Percentiles rank a stretch among this genome's conserved stretches.
Evolutionary conservation across 805 yeast genomes (phyloP).

Genomic region (Isabelozyma gotoi): DNA sequence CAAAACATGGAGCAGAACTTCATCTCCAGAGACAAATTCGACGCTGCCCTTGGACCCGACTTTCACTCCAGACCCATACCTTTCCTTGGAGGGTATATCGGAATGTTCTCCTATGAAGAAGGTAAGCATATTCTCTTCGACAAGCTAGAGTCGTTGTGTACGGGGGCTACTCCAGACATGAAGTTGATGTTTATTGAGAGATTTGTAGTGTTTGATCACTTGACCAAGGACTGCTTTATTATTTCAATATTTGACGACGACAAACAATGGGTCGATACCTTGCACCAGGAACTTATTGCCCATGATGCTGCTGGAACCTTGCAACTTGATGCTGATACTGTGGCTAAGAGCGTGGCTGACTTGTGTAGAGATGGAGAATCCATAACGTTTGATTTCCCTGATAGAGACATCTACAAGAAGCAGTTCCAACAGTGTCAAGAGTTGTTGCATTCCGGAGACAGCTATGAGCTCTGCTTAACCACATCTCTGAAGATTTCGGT

Average conservation of each 20-base stretch:
- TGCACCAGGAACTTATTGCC: constrained; percentile 9
- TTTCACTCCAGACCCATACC: constrained; percentile 48
- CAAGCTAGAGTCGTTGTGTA: constrained; percentile 33
- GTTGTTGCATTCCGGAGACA: constrained; percentile 74
- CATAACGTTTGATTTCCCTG: constrained; percentile 47
- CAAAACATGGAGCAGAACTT: constrained; percentile 41
- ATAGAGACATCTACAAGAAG: constrained; percentile 49
- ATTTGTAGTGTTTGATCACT: constrained; percentile 55
- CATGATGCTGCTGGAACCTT: constrained; percentile 5
- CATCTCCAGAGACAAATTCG: constrained; percentile 29
- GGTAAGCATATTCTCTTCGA: constrained; percentile 50
- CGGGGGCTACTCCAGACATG: constrained; percentile 60
- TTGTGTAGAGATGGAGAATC: constrained; percentile 28
- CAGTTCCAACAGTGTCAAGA: constrained; percentile 67
- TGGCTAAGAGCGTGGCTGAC: constrained; percentile 24
- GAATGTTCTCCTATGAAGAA: constrained; percentile 85
- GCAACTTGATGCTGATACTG: constrained; percentile 13
- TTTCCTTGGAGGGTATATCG: constrained; percentile 89
- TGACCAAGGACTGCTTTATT: constrained; percentile 44
- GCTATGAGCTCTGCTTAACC: constrained; percentile 91
- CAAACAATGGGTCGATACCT: constrained; percentile 31
- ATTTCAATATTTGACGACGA: constrained; percentile 49
- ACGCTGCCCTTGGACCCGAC: constrained; percentile 11
- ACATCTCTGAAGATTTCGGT: constrained; percentile 63
- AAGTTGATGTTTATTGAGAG: constrained; percentile 72